Evolutionary conservation across 1,284 basidiomycete species (phyloP).

Genomic region (Leccinum pachyderme): DNA sequence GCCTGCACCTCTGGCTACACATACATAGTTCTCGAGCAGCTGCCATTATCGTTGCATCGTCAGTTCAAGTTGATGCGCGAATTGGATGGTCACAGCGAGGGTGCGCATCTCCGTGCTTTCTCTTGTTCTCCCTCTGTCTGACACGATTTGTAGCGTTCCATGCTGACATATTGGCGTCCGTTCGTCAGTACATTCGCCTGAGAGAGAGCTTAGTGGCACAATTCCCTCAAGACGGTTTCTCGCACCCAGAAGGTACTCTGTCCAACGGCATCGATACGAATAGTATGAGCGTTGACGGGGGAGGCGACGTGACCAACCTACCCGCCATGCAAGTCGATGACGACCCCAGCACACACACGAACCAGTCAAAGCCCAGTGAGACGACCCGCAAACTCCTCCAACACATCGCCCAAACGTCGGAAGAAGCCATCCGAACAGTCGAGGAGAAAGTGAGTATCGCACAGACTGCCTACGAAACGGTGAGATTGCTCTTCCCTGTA

Average conservation of each 20-base stretch:
- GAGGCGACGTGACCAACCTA: neutral
- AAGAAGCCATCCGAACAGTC: constrained; percentile 58
- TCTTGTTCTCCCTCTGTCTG: constrained; percentile 1
- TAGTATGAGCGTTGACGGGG: neutral
- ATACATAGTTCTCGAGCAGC: constrained; percentile 72
- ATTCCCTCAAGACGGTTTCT: neutral
- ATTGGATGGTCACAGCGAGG: constrained; percentile 70
- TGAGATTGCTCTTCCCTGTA: constrained; percentile 27
- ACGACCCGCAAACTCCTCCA: constrained; percentile 51
- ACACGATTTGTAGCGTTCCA: constrained; percentile 37
- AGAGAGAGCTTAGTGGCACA: constrained; percentile 29
- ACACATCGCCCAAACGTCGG: constrained; percentile 55
- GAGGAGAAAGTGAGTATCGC: constrained; percentile 76
- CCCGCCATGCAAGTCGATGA: constrained; percentile 8
- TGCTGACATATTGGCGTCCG: constrained; percentile 39
- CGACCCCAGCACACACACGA: neutral
- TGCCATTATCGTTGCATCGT: constrained; percentile 82
- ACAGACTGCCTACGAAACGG: constrained; percentile 64
- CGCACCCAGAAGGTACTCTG: neutral
- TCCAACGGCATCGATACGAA: constrained; percentile 1
- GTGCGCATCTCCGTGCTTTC: constrained; percentile 41
- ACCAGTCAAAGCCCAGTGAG: constrained; percentile 18
- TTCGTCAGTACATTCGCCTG: constrained; percentile 43
- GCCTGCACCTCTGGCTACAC: neutral
- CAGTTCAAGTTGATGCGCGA: constrained; percentile 80